These are phyloP conservation scores for Hylodesmum podocarpum DNA, from an alignment of 306 rosid species.

Conservation along the genomic window DNA sequence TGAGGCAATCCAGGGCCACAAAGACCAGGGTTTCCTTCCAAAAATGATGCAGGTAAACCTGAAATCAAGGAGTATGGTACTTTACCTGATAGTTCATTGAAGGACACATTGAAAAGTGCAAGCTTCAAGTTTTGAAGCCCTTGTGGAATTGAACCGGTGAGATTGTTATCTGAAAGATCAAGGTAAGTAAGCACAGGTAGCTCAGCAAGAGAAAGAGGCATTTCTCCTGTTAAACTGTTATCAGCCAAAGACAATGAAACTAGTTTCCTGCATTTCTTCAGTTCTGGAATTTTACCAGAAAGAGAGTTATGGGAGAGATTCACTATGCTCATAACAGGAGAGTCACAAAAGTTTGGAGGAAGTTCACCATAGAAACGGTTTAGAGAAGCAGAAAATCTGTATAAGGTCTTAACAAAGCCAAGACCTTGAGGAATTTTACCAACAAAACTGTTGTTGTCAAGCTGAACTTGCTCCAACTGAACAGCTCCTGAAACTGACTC, in stretches of 20 bases:
- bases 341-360: constrained; percentile 85
- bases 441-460: constrained; percentile 74
- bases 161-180: constrained; percentile 92
- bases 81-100: constrained; percentile 78
- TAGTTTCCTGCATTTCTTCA: constrained; percentile 69
- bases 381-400: constrained; percentile 90
- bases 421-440: constrained; percentile 77
- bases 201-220: constrained; percentile 73
- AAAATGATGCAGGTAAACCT: constrained; percentile 92
- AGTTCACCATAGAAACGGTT: constrained; percentile 75
- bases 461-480: constrained; percentile 91
- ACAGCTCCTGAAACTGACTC: constrained; percentile 76
- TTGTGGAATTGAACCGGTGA: constrained; percentile 84
- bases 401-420: constrained; percentile 74
- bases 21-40: constrained; percentile 86
- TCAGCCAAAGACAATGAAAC: constrained; percentile 86
- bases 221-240: constrained; percentile 71
- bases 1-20: constrained; percentile 86
- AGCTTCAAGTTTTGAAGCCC: constrained; percentile 91
- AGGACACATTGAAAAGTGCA: constrained; percentile 94
- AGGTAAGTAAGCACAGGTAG: constrained; percentile 92
- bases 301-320: constrained; percentile 87
- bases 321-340: constrained; percentile 95
- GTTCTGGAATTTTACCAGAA: constrained; percentile 81
- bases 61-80: constrained; percentile 85